Conservation (phyloP, 495 filamentous ascomycete genomes). For the Penicillium argentinense region DNA sequence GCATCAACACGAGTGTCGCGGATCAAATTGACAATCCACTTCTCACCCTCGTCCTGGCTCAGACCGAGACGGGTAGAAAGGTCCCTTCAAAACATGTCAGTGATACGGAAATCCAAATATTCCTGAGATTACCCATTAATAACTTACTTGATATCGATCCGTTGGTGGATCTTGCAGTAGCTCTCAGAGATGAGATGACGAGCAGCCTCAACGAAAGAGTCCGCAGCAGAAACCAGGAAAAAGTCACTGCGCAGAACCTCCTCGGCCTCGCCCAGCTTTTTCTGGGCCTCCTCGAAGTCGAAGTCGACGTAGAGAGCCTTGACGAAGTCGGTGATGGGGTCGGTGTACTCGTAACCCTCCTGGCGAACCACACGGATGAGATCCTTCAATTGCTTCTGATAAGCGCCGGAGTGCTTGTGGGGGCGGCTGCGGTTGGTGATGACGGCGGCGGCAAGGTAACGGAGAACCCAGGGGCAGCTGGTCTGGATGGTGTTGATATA, state of each 20-base stretch:
- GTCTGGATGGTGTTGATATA: conserved; percentile 99
- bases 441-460: conserved; percentile 91
- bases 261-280: conserved; percentile 85
- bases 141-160: conserved; percentile 88
- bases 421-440: conserved; percentile 89
- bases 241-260: conserved; percentile 91
- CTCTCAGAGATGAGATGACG: conserved; percentile 94
- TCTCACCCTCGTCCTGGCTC: conserved; percentile 92
- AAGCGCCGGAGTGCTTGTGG: conserved; percentile 73
- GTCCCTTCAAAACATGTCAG: conserved; percentile 54
- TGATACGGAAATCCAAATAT: too few species aligned
- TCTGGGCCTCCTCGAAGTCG: conserved; percentile 97
- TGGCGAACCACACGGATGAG: conserved; percentile 91
- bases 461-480: conserved; percentile 92
- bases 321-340: conserved; percentile 94
- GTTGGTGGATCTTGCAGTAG: conserved; percentile 99
- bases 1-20: conserved; percentile 95
- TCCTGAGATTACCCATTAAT: too few species aligned
- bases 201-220: conserved; percentile 90
- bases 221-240: conserved; percentile 83
- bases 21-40: conserved; percentile 99
- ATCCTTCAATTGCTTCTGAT: conserved; percentile 98
- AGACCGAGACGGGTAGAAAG: conserved; percentile 86
- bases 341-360: conserved; percentile 94
- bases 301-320: conserved; percentile 97